Base-by-base conservation (phyloP, 2,329 filamentous ascomycete genomes). In the Verticillium nubilum region DNA sequence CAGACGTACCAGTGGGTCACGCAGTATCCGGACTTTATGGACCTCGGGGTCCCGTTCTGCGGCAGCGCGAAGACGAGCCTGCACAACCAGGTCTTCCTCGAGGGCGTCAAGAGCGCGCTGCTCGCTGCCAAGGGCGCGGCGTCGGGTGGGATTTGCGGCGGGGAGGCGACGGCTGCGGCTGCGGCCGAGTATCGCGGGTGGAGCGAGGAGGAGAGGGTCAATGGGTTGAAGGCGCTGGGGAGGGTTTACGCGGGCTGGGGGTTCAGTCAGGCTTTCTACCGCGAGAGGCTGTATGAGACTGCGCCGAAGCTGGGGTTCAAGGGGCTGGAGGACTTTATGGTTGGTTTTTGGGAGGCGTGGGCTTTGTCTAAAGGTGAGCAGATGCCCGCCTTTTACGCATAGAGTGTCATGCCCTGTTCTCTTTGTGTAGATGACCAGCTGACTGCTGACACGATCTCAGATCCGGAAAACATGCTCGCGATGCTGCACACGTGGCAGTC, bases 401-500 rank as follows among this genome's bases (percentile, higher is more conserved):
- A n/a, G n/a, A n/a, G n/a, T n/a, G n/a, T n/a, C n/a, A n/a, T n/a
- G n/a, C n/a, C n/a, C n/a, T n/a, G n/a, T n/a, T n/a, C n/a, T n/a
- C n/a, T n/a, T n/a, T n/a, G n/a, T n/a, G n/a, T n/a, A n/a, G n/a
- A n/a, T n/a, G n/a, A 7, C 29, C 29, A 31, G 13, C 29, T 5
- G n/a, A 47, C 59, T 62, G 15, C 54, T 54, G 23, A 15, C 23
- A 5, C 7, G 35, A 47, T 9, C 27, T n/a, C 65, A 80, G 87
- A 92, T 64, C 89, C 90, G 0, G 88, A 91, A 65, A 91, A 92
- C 62, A 77, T 92, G 69, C 76, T 92, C 0, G 81, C 82, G 1
- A 92, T 92, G 90, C 75, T 92, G 4, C 82, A 88, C 33, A 92
- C 89, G 0, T 95, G 91, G 91, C 90, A 94, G 70, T 80, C 83